Evolutionary conservation across 2,329 filamentous ascomycete species (phyloP).

Genomic region (Colletotrichum gloeosporioides): DNA sequence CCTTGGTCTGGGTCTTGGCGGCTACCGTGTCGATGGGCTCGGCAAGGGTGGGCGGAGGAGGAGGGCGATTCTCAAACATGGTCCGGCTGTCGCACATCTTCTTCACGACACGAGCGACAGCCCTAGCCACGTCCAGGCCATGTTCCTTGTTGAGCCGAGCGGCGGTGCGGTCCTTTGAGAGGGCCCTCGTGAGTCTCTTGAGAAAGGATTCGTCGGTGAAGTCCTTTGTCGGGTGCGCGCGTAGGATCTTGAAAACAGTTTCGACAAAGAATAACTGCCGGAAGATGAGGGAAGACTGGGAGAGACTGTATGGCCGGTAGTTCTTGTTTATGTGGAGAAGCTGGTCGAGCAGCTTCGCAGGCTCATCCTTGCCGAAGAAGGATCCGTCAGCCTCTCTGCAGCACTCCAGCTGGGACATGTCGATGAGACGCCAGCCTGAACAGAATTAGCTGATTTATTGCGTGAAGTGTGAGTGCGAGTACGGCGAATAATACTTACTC

Average conservation of each 20-base stretch:
- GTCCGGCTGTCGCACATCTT: not conserved
- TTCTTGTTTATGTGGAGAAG: not conserved
- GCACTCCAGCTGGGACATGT: not conserved
- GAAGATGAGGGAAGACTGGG: not conserved
- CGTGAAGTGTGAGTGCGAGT: rapidly evolving
- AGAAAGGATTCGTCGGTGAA: not conserved
- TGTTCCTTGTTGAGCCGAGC: not conserved
- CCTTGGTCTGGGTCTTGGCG: not conserved
- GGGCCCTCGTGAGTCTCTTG: not conserved
- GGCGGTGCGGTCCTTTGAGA: not conserved
- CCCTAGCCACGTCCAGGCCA: not conserved
- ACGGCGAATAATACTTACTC: not conserved
- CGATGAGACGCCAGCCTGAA: not conserved
- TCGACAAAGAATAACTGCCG: not conserved
- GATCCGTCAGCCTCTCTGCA: not conserved
- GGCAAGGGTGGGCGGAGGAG: not conserved
- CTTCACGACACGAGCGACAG: not conserved
- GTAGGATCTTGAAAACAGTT: not conserved
- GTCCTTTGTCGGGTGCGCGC: not conserved
- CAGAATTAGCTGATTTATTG: not conserved
- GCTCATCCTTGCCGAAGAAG: not conserved
- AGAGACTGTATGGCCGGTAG: not conserved
- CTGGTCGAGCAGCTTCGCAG: not conserved
- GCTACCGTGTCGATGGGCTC: not conserved
- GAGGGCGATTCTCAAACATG: not conserved